Evolutionary conservation across 345 rosid genomes (phyloP), one percentile per base, ranked within the genome.

Genomic region (Erysimum cheiranthoides): DNA sequence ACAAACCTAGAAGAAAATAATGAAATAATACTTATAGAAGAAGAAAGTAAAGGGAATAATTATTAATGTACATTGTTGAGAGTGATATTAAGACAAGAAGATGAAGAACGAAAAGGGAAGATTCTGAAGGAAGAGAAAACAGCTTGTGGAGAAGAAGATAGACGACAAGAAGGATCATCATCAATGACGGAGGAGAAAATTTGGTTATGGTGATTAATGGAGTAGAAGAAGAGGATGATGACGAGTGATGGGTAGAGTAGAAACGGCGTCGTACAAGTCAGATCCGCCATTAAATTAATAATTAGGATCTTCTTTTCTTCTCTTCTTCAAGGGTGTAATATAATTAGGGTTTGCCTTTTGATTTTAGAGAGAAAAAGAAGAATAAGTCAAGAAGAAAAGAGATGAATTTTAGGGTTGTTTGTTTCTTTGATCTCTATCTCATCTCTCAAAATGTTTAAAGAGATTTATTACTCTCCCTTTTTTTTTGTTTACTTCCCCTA

Each of bases 201-300:
- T 43, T 43, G 73, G 64, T 28, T 61, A 46, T 69, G 81, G 39
- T 70, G 87, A 30, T 82, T 78, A 10, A 84, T 45, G 36, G 85
- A 84, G 66, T 80, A 77, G 78, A 84, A 79, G 50, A 86, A 57
- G 68, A 85, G 81, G 57, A 85, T n/a, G 54, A 85, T 78, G 27
- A 85, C 45, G 18, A 88, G 75, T 5, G 79, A 53, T 10, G 87
- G 87, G 78, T 79, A 88, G 0, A 85, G 68, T 5, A 84, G 50
- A 60, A 78, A 66, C 30, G 82, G 84, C 17, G 78, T 40, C 50
- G 84, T 66, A 75, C 83, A 83, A 32, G 79, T 81, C 70, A 79
- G 69, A 53, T 77, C 93, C 30, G 81, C 89, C 93, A 86, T 88
- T 36, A 21, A 16, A 14, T 8, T 10, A 27, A 12, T 74, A 18